These are phyloP conservation scores for Coemansia sp. DNA, from an alignment of 192 early-diverging fungal genomes.

Conservation along the genomic window DNA sequence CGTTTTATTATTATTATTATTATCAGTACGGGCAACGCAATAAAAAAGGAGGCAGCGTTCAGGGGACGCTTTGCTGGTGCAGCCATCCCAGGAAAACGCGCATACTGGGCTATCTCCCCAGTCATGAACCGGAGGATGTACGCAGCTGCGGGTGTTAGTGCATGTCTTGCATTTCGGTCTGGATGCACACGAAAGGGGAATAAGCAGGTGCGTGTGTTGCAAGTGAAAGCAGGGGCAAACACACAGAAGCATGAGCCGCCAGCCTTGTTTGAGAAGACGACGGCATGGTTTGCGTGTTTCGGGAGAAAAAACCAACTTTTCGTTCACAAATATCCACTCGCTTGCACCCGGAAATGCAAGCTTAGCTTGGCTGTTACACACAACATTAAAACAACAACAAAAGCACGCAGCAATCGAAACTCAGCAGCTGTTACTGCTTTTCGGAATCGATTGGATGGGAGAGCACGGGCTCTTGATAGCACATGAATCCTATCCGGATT, in stretches of 20 bases:
- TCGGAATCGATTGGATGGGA: not conserved
- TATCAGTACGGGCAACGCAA: slow-evolving; percentile 20
- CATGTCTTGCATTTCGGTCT: not conserved
- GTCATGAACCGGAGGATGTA: not conserved
- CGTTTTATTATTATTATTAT: slow-evolving; percentile 16
- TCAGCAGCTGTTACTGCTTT: not conserved
- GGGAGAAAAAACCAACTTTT: not conserved
- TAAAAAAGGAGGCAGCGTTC: slow-evolving; percentile 8
- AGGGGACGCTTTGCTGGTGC: slow-evolving; percentile 8
- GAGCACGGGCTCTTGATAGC: not conserved
- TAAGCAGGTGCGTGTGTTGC: not conserved
- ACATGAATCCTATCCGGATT: slow-evolving; percentile 10
- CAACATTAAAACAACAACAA: not conserved
- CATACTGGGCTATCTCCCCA: slow-evolving; percentile 7
- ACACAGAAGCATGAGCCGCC: not conserved
- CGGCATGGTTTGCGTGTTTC: no score
- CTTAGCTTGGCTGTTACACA: not conserved
- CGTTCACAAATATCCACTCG: not conserved
- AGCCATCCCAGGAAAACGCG: slow-evolving; percentile 9
- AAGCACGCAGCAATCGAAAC: not conserved
- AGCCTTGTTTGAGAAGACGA: no score
- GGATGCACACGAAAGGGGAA: not conserved
- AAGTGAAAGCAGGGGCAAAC: not conserved
- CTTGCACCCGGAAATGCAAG: not conserved
- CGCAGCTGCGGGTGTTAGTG: slow-evolving; percentile 1